phyloP scores from a whole-genome alignment of 371 early-diverging fungal genomes.

The Mortierella sp. region DNA sequence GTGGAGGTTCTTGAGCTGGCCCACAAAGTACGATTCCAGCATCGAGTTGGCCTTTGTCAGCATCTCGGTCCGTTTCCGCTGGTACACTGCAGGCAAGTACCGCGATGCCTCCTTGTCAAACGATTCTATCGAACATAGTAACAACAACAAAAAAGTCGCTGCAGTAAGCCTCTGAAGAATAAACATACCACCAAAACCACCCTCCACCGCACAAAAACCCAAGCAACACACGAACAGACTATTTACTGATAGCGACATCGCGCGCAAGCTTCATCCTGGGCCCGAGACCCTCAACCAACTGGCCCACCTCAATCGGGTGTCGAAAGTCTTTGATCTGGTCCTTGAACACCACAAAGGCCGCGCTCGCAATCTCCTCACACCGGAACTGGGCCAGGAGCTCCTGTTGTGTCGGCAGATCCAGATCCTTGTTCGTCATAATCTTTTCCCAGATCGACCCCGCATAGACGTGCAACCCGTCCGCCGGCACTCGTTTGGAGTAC shows the following conservation, averaged over 20 bases:
- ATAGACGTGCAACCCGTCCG: conserved; percentile 94
- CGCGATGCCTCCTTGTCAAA: conserved; percentile 94
- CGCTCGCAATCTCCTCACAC: conserved; percentile 96
- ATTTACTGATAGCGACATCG: conserved; percentile 67
- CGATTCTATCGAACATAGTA: conserved; percentile 40
- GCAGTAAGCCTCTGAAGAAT: neutral
- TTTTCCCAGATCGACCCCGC: conserved; percentile 95
- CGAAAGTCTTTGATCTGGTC: conserved; percentile 72
- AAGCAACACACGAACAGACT: neutral
- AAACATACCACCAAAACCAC: too few relatives aligned
- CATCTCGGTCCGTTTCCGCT: conserved; percentile 87
- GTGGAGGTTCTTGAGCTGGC: conserved; percentile 89
- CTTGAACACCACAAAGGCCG: conserved; percentile 78
- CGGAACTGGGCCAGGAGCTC: conserved; percentile 97
- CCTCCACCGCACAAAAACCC: too few relatives aligned
- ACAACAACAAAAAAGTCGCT: neutral
- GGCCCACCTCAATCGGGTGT: conserved; percentile 79
- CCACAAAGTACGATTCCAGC: conserved; percentile 83
- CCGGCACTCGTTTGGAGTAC: conserved; percentile 95
- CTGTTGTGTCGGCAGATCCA: conserved; percentile 98
- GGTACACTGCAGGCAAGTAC: conserved; percentile 90
- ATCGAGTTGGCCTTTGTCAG: conserved; percentile 80
- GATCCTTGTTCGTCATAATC: conserved; percentile 92
- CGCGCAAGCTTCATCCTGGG: conserved; percentile 71
- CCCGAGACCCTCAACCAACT: conserved; percentile 85